A percentile compares a stretch with the other conserved stretches of the same genome.
Conservation (phyloP, 1,139 yeast genomes). For the Diutina mesorugosa region DNA sequence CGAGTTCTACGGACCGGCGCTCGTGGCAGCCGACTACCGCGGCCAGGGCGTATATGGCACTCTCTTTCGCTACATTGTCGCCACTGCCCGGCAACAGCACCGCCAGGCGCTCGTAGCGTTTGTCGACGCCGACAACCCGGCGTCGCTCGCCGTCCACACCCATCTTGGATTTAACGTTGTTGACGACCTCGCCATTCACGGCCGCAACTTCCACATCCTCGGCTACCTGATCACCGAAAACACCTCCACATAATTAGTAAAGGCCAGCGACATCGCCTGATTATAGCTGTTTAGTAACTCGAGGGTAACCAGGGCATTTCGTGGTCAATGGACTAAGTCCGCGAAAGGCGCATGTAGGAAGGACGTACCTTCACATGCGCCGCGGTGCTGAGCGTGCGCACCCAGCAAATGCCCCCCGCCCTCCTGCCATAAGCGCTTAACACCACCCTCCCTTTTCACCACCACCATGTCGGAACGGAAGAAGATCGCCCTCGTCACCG, state of each 20-base stretch:
- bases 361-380: no score
- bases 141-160: background rate
- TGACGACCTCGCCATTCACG: background rate
- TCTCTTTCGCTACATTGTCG: background rate
- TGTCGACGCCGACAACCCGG: background rate
- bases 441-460: background rate
- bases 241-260: no score
- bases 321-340: no score
- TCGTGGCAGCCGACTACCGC: background rate
- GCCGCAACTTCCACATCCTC: background rate
- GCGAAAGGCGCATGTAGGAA: no score
- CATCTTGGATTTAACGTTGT: background rate
- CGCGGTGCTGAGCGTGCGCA: background rate
- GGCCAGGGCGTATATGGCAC: background rate
- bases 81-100: background rate
- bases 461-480: constrained; percentile 2
- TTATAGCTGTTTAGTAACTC: no score
- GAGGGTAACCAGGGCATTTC: no score
- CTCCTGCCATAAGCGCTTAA: no score
- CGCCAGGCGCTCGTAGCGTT: background rate
- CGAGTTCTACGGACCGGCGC: background rate
- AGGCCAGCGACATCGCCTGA: no score
- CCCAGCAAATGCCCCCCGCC: background rate
- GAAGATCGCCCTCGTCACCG: constrained; percentile 52
- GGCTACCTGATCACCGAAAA: background rate